Evolutionary conservation across 257 asterid genomes (phyloP), one percentile per base, ranked within the genome.

Genomic region (Rauvolfia tetraphylla): DNA sequence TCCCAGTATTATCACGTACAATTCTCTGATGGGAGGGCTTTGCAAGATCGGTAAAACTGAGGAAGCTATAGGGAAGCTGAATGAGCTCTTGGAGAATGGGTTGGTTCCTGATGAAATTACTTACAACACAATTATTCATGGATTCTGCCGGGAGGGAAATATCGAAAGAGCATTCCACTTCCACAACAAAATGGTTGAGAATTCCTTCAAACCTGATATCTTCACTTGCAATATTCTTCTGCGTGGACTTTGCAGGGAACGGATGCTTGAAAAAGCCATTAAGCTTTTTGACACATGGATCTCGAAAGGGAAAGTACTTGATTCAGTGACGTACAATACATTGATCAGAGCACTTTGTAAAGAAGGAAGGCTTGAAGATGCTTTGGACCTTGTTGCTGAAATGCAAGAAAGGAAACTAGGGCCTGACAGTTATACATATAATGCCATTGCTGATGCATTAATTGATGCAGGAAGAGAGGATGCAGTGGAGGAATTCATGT

Each of bases 191-290:
- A 90, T 93, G 98, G 87, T 90, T 58, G 91, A 91, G 80, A 83
- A 84, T 72, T 88, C 90, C 10, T 88, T 93, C 61, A 90, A 90
- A 58, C 96, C 97, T 5, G 92, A 85, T 75, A 62, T 82, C 31
- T 89, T 84, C 71, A 93, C 98, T 0, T 84, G 87, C 87, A 93
- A 93, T 88, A 87, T 90, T 80, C 95, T 93, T 79, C 96, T 93
- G 73, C 82, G 67, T 22, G 96, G 98, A 51, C 83, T 93, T 42
- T 93, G 97, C 85, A 79, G 42, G 68, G 91, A 83, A 83, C 89
- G 90, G 74, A 89, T 88, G 98, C 88, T 93, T 6, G 96, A 87
- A 79, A 93, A 93, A 74, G 98, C 96, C 33, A 74, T 87, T 75
- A 87, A 85, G 54, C 90, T 93, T 81, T 93, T 90, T 76, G 69